Evolutionary conservation across 148 eudicot species (phyloP).

Genomic region (Chenopodium formosanum): DNA sequence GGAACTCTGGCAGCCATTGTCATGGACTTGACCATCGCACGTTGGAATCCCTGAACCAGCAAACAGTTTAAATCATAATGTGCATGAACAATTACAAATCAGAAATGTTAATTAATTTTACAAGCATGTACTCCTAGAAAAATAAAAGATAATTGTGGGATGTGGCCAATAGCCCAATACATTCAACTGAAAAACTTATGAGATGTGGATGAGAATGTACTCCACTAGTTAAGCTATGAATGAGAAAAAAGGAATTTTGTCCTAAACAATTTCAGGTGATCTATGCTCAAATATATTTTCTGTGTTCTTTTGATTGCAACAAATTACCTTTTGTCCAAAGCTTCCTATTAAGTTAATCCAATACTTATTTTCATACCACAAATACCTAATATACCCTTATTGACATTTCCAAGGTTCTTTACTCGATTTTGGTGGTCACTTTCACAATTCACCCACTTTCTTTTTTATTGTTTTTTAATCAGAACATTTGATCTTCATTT

Average conservation of each 20-base stretch:
- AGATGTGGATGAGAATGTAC: not conserved
- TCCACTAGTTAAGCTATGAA: not conserved
- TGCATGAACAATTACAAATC: not conserved
- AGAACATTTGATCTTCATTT: not conserved
- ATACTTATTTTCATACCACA: no score
- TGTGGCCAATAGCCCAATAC: not conserved
- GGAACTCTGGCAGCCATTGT: conserved; percentile 89
- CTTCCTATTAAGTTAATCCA: no score
- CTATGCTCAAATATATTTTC: no score
- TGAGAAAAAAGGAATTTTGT: not conserved
- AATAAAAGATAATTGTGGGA: not conserved
- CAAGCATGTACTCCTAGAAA: not conserved
- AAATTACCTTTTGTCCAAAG: no score
- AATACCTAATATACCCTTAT: no score
- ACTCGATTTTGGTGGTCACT: no score
- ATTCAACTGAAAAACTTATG: not conserved
- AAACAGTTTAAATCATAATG: conserved; percentile 9
- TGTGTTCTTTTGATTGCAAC: no score
- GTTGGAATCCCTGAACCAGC: conserved; percentile 75
- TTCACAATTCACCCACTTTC: no score
- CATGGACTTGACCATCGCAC: conserved; percentile 98
- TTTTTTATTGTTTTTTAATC: no score
- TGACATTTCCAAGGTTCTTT: no score
- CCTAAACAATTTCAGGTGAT: not conserved
- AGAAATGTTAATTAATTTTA: not conserved